Base-by-base conservation (phyloP, 495 filamentous ascomycete species). In the Mycothermus thermophilus region DNA sequence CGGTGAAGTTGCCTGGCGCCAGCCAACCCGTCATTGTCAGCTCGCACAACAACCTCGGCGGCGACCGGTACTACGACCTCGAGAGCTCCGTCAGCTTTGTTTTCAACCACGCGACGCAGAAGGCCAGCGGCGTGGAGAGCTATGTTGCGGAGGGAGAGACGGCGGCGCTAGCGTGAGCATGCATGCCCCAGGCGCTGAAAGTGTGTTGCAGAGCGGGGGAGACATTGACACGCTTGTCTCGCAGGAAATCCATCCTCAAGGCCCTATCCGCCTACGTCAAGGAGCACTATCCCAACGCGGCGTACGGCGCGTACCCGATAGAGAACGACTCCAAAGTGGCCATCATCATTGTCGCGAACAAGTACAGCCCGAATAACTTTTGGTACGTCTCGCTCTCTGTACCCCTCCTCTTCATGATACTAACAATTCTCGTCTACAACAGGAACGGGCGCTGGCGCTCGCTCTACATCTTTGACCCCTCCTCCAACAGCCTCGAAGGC, bases 361-460 rank as follows among this genome's bases (percentile, higher is more conserved):
- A 93, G 51, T 96, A 96, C 67, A 90, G 81, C 44, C 92, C 92
- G 5, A 81, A 82, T 50, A 99, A 99, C 66, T 96, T 80, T 69
- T 99, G 92, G 86, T 87, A 58, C 11, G 54, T 5, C 27, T 6
- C 8, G n/a, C 34, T 15, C 33, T 30, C 10, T 12, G 14, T 12
- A 21, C 23, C n/a, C n/a, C n/a, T n/a, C n/a, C n/a, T n/a, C n/a
- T n/a, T n/a, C n/a, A n/a, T n/a, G n/a, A n/a, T n/a, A n/a, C n/a
- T n/a, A n/a, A 6, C 22, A 25, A 25, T 25, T 25, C 11, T 11
- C 22, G 6, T 25, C 6, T 6, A 6, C 11, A 25, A 25, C 20
- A 87, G 81, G 83, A 96, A 94, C 63, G 92, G 92, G 30, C 83
- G 92, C 38, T 95, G 87, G 79, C 84, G 92, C 40, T 83, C 83